Base-by-base conservation (phyloP, 257 asterid genomes). In the Solanum ossicruentum region DNA sequence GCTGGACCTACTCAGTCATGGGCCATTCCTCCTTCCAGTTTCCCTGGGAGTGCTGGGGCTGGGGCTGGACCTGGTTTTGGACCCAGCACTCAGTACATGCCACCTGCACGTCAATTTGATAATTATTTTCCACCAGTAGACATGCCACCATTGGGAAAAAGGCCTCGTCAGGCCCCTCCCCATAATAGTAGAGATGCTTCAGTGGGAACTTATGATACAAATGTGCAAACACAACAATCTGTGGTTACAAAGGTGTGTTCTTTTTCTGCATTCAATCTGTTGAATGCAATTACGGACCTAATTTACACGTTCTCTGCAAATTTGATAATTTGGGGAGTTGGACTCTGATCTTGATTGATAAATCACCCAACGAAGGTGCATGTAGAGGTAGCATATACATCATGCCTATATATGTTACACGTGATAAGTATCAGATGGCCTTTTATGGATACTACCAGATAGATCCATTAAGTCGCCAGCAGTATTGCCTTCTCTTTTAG, bases 161-260 rank as follows among this genome's bases (percentile, higher is more conserved):
- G 80, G 21, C 79, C 73, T 36, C 87, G 60, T 26, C 87, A 39
- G 79, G 71, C 39, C 23, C 84, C 80, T 5, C 80, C 61, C 80
- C 60, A 18, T 18, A 80, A 66, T 85, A 84, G 80, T 56, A 80
- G 84, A 80, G 87, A 85, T 85, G 81, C 36, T 65, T 52, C 87
- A 47, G 39, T 80, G 79, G 85, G 82, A 67, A 28, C 81, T 65
- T 80, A 79, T 54, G 49, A 52, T 49, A 65, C 85, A 49, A 85
- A 51, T 66, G 67, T 54, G 85, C 84, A 85, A 60, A 72, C 87
- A 79, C 87, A 80, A 80, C 97, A 90, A 90, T 88, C 96, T 82
- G 91, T 92, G 85, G 91, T 92, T 87, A 87, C 93, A 13, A 96
- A 94, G 97, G 99, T 92, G 66, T 54, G 82, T 47, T 49, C 54